Evolutionary conservation across 257 asterid genomes (phyloP).

Genomic region (Parsonsia alboflavescens): DNA sequence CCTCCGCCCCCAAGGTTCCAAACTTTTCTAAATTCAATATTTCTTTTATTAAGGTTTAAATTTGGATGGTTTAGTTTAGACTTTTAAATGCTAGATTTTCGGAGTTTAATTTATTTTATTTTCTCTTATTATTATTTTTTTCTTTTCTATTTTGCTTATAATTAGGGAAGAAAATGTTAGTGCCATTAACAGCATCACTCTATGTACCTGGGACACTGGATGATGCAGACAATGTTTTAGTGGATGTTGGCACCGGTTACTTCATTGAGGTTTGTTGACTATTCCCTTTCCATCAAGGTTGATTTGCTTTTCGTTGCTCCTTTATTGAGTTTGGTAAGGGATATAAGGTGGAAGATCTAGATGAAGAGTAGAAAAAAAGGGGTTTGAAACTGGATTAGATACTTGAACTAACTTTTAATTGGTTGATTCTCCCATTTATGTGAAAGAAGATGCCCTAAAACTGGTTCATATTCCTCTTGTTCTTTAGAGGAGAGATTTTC

Average conservation of each 20-base stretch:
- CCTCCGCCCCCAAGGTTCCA: slow-evolving; percentile 64
- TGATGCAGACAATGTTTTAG: slow-evolving; percentile 83
- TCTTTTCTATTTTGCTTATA: neutral
- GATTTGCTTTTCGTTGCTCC: neutral
- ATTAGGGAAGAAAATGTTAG: slow-evolving; percentile 78
- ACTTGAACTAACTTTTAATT: neutral
- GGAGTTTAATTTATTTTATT: neutral
- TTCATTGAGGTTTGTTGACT: slow-evolving; percentile 66
- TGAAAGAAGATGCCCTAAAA: neutral
- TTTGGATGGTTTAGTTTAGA: neutral
- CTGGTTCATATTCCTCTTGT: neutral
- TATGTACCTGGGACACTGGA: slow-evolving; percentile 82
- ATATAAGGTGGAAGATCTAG: neutral
- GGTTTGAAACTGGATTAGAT: neutral
- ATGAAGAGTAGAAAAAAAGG: neutral
- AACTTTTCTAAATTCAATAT: neutral
- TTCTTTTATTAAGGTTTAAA: neutral
- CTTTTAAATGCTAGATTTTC: neutral
- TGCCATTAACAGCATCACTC: slow-evolving; percentile 86
- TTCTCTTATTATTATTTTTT: neutral
- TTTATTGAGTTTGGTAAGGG: neutral
- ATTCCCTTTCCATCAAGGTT: neutral
- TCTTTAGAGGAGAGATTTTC: neutral
- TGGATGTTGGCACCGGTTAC: slow-evolving; percentile 93
- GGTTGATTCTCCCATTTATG: neutral